Conservation (phyloP, 345 rosid species). For the Kandelia obovata region DNA sequence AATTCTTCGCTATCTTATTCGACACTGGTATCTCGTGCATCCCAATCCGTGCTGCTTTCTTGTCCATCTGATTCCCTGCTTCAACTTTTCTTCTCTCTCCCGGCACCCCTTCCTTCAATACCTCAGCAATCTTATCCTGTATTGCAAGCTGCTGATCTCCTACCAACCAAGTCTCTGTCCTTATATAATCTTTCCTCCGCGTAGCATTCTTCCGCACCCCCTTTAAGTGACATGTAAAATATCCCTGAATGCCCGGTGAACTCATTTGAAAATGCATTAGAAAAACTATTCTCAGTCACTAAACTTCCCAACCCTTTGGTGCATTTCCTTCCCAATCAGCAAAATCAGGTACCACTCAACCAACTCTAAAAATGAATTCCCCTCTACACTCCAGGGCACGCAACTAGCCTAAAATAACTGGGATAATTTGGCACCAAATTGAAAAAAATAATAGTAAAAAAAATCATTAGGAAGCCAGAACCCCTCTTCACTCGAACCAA, state of each 20-base stretch:
- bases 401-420: conserved; percentile 52
- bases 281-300: conserved; percentile 62
- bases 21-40: background rate
- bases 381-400: conserved; percentile 55
- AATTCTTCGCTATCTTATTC: too few relatives aligned
- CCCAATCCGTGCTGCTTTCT: conserved; percentile 10
- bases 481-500: conserved; percentile 76
- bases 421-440: conserved; percentile 61
- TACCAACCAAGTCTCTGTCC: conserved; percentile 49
- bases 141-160: conserved; percentile 65
- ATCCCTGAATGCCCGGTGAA: conserved; percentile 89
- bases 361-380: conserved; percentile 59
- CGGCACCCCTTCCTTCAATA: conserved; percentile 65
- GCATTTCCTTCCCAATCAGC: conserved; percentile 86
- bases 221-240: conserved; percentile 84
- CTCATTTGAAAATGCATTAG: conserved; percentile 62
- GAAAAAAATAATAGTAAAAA: conserved; percentile 18
- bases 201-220: conserved; percentile 66
- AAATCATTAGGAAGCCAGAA: conserved; percentile 79
- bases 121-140: conserved; percentile 59
- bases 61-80: conserved; percentile 11
- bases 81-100: conserved; percentile 49
- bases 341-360: conserved; percentile 58
- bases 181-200: conserved; percentile 63
- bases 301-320: conserved; percentile 89